Evolutionary conservation across 352 stramenopile species (phyloP), one percentile per base, ranked within the genome.

Genomic region (Saprolegnia parasitica): DNA sequence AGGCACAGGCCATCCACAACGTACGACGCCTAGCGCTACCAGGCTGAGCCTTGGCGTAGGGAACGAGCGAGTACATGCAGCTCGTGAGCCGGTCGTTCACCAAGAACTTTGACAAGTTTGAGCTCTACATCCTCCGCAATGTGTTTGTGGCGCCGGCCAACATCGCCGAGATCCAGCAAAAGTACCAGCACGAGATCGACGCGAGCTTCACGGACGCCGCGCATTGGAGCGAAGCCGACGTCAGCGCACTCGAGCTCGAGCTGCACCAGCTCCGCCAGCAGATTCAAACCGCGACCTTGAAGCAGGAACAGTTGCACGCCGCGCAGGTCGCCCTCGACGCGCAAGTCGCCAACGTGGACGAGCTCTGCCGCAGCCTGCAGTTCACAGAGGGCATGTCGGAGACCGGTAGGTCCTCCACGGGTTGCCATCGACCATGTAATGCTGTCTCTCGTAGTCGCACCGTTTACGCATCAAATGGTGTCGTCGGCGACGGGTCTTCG

Each of bases 81-180:
- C 77, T 79, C 32, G 77, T 93, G 10, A 76, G 87, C 63, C 72
- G 67, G 21, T 75, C 74, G n/a, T 90, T 93, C 54, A 78, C 82
- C 40, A 90, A 87, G 67, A 93, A 93, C 68, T 93, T 93, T 67
- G 81, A 88, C 74, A 93, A 93, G 70, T 88, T 93, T 56, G 85
- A 91, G 67, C 68, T 91, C 10, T 93, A 93, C 50, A 76, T 91
- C 71, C 73, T 80, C 0, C 83, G 85, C 68, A 93, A 91, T 62
- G 88, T 93, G 42, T 81, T 91, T 37, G 76, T 76, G 10, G 76
- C 90, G 46, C 83, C 84, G 0, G 63, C 74, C 0, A 54, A 77
- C 23, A 64, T 93, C 0, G 70, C 45, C n/a, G 75, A 85, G 39
- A 68, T 49, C 29, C 42, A 61, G 35, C 26, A 26, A 23, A 55